Conservation (phyloP, 305 asterid genomes). For the Plantago coronopus region DNA sequence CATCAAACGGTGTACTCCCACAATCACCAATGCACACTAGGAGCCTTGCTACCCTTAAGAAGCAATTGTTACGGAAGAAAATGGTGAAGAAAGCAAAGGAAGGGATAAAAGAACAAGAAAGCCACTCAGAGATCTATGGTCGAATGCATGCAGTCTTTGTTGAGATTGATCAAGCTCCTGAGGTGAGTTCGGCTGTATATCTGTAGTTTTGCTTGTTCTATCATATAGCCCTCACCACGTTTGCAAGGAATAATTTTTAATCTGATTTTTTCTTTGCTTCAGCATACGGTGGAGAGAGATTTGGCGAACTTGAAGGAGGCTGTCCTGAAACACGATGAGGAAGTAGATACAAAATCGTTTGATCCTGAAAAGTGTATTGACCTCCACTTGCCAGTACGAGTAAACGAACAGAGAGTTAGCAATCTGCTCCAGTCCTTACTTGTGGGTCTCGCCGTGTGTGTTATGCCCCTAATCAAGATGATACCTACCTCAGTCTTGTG, state of each 20-base stretch:
- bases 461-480: constrained; percentile 62
- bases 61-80: constrained; percentile 67
- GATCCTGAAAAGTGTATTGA: constrained; percentile 76
- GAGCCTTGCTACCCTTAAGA: constrained; percentile 88
- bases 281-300: constrained; percentile 58
- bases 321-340: constrained; percentile 64
- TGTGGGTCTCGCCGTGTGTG: constrained; percentile 57
- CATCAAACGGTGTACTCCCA: constrained; percentile 94
- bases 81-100: constrained; percentile 76
- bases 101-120: constrained; percentile 63
- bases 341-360: constrained; percentile 36
- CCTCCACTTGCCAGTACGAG: constrained; percentile 79
- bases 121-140: constrained; percentile 76
- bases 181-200: constrained; percentile 34
- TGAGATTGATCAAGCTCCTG: constrained; percentile 71
- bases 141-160: constrained; percentile 77
- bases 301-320: constrained; percentile 73
- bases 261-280: constrained; percentile 20
- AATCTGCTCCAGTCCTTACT: constrained; percentile 74
- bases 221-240: background rate
- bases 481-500: constrained; percentile 89
- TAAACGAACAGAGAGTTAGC: constrained; percentile 86
- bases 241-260: constrained; percentile 5
- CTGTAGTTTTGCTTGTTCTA: background rate
- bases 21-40: constrained; percentile 96